Conservation (phyloP, 2,329 filamentous ascomycete species). For the Endothia cerciana region DNA sequence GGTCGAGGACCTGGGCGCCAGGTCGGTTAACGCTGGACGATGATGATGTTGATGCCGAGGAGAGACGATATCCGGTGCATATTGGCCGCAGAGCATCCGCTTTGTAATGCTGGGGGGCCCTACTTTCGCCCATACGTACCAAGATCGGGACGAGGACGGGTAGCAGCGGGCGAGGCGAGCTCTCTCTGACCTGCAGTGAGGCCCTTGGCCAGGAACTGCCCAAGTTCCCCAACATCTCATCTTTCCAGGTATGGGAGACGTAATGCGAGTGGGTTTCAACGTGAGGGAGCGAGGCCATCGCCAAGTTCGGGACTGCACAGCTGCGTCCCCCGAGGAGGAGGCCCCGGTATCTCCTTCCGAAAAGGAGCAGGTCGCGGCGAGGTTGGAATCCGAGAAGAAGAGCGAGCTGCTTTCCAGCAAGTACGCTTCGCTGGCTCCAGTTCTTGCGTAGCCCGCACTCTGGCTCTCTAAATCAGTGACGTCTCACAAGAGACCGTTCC, state of each 20-base stretch:
- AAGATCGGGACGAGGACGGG: too few relatives aligned
- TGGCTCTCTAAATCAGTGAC: neutral
- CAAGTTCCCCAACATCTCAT: neutral
- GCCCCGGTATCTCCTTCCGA: too few relatives aligned
- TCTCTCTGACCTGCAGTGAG: too few relatives aligned
- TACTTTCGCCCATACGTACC: too few relatives aligned
- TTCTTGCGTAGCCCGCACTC: neutral
- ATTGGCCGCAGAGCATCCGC: neutral
- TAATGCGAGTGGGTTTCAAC: neutral
- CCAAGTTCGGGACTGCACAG: too few relatives aligned
- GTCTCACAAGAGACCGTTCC: too few relatives aligned
- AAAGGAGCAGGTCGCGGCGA: neutral
- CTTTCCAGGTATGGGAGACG: neutral
- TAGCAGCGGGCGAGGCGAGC: too few relatives aligned
- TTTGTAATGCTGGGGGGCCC: too few relatives aligned
- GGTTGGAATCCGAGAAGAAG: neutral
- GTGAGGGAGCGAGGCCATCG: neutral
- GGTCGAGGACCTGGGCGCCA: too few relatives aligned
- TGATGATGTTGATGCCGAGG: neutral
- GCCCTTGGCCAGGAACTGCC: neutral
- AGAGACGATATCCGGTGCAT: neutral
- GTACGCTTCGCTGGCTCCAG: too few relatives aligned
- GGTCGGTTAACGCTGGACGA: too few relatives aligned
- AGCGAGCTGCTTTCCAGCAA: neutral
- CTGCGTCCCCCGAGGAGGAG: too few relatives aligned